Conservation (phyloP, 345 rosid genomes). For the Arabidopsis arenosa region DNA sequence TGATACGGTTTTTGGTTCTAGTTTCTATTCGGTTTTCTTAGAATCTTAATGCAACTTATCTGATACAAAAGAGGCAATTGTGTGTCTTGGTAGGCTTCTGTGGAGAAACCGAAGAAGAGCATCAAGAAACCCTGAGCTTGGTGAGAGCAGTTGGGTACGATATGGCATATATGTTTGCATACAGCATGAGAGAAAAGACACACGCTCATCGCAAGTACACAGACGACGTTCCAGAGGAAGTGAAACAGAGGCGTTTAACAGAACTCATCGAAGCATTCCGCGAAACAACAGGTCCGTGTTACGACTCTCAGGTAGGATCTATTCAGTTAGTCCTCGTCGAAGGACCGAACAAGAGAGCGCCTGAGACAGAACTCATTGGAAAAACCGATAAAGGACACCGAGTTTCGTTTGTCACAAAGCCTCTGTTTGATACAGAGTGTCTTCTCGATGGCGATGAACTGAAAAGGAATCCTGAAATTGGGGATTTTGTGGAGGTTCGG, state of each 20-base stretch:
- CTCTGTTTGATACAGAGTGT: conserved; percentile 50
- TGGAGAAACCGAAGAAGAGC: conserved; percentile 94
- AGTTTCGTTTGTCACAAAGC: conserved; percentile 61
- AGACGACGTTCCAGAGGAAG: conserved; percentile 82
- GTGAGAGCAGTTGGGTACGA: conserved; percentile 77
- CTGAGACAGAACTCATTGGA: conserved; percentile 82
- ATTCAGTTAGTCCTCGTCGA: conserved; percentile 78
- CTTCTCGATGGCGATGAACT: conserved; percentile 13
- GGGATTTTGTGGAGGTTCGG: conserved; percentile 81
- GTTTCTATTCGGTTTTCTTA: neutral
- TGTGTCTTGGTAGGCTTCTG: conserved; percentile 67
- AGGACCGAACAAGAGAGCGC: conserved; percentile 94
- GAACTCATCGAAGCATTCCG: conserved; percentile 84
- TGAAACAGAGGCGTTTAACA: conserved; percentile 83
- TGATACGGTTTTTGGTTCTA: neutral
- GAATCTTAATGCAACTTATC: neutral
- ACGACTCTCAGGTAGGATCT: conserved; percentile 73
- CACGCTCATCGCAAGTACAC: conserved; percentile 81
- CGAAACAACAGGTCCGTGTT: conserved; percentile 77
- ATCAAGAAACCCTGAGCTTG: conserved; percentile 71
- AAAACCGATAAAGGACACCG: conserved; percentile 88
- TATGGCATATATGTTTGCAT: conserved; percentile 99
- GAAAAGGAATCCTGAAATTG: conserved; percentile 61
- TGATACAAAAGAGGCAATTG: neutral
- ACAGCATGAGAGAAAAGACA: conserved; percentile 94